Evolutionary conservation across 768 basidiomycete genomes (phyloP).

Genomic region (Scleroderma bovista): DNA sequence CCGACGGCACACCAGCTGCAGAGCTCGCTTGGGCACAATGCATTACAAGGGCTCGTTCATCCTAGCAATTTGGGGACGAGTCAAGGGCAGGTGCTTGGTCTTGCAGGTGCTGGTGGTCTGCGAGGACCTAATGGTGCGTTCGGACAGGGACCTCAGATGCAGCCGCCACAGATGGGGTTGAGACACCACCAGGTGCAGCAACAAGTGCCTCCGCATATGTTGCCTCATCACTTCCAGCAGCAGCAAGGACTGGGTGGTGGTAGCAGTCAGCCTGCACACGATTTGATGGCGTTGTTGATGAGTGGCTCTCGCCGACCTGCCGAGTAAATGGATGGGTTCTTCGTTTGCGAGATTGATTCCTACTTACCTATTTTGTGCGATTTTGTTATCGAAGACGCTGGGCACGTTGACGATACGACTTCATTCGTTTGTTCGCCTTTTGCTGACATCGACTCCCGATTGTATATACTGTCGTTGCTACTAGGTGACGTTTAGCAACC

Average conservation of each 20-base stretch:
- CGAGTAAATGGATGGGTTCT: slow-evolving; percentile 21
- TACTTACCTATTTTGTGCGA: slow-evolving; percentile 5
- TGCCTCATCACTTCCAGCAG: slow-evolving; percentile 51
- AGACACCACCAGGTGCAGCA: slow-evolving; percentile 38
- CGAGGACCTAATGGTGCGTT: slow-evolving; percentile 44
- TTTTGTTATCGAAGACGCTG: slow-evolving; percentile 14
- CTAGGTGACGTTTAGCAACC: too few species aligned
- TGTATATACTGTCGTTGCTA: slow-evolving; percentile 19
- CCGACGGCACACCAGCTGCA: slow-evolving; percentile 44
- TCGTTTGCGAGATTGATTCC: slow-evolving; percentile 4
- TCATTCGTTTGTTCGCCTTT: slow-evolving; percentile 19
- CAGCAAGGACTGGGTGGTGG: slow-evolving; percentile 47
- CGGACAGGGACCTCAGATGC: slow-evolving; percentile 27
- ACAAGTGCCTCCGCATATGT: slow-evolving; percentile 49
- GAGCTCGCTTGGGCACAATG: slow-evolving; percentile 39
- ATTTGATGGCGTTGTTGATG: slow-evolving; percentile 83
- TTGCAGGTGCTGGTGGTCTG: slow-evolving; percentile 37
- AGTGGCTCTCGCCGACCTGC: slow-evolving; percentile 58
- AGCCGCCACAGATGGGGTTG: slow-evolving; percentile 25
- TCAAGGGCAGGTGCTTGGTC: slow-evolving; percentile 40
- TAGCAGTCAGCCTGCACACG: slow-evolving; percentile 57
- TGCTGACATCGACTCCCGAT: slow-evolving; percentile 12
- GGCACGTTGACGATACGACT: slow-evolving; percentile 27
- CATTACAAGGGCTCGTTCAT: slow-evolving; percentile 50
- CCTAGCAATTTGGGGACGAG: slow-evolving; percentile 48